Evolutionary conservation across 108 stramenopile genomes (phyloP).

Genomic region (Skeletonema marinoi): DNA sequence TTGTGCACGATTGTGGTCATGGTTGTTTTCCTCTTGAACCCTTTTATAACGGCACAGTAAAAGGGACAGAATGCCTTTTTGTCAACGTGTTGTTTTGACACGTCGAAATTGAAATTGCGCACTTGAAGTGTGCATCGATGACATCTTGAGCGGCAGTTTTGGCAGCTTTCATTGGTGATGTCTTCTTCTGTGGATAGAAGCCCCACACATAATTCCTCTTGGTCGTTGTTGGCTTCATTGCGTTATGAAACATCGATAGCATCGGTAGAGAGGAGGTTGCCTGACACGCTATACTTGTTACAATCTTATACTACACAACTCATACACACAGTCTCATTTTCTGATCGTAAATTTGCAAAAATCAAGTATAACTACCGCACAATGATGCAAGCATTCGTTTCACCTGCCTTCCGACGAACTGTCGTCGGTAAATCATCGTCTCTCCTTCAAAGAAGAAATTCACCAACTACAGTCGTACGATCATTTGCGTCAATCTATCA

Average conservation of each 20-base stretch:
- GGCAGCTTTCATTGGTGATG: neutral
- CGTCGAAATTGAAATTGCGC: neutral
- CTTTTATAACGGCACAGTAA: neutral
- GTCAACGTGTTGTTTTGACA: neutral
- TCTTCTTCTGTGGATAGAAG: neutral
- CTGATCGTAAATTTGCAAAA: too few species aligned
- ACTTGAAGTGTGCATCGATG: neutral
- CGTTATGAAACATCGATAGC: neutral
- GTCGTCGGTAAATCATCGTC: neutral
- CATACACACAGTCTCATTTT: neutral
- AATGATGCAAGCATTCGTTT: neutral
- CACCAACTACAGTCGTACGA: neutral
- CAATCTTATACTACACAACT: neutral
- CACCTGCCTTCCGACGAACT: neutral
- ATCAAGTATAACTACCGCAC: neutral
- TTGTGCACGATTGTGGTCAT: too few species aligned
- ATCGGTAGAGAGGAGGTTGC: neutral
- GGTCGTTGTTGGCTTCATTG: neutral
- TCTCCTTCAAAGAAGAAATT: neutral
- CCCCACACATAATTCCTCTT: neutral
- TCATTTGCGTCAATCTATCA: neutral
- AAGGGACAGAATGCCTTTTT: neutral
- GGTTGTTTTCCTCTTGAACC: too few species aligned
- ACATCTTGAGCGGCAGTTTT: neutral
- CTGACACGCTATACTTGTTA: neutral